Conservation (phyloP, 2,329 filamentous ascomycete genomes). For the Xylariaceae sp. region DNA sequence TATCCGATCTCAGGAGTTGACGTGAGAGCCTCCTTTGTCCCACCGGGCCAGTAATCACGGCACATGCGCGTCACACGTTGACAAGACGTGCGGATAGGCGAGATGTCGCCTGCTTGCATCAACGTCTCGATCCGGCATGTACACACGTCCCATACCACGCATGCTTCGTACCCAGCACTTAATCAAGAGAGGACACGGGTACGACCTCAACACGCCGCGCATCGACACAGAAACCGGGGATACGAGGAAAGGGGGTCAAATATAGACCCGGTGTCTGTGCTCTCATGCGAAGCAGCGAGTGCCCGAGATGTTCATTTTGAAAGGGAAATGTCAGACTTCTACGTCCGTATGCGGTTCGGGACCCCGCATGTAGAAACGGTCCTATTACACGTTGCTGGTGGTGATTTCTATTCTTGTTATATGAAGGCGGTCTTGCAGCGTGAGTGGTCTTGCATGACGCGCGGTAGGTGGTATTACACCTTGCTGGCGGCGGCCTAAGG, state of each 20-base stretch:
- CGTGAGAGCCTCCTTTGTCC: background rate
- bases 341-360: constrained; percentile 2
- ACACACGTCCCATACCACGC: background rate
- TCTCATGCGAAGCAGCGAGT: background rate
- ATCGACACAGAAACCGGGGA: background rate
- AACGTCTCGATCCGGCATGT: background rate
- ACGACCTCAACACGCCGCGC: background rate
- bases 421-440: too few relatives aligned
- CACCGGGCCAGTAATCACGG: background rate
- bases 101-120: background rate
- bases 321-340: background rate
- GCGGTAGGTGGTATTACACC: background rate
- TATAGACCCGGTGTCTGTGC: background rate
- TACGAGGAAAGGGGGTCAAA: background rate
- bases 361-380: background rate
- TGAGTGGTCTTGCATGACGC: background rate
- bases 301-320: background rate
- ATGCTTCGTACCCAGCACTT: background rate
- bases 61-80: background rate
- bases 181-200: background rate
- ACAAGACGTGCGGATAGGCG: background rate
- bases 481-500: background rate
- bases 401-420: background rate
- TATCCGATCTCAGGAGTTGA: background rate
- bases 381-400: background rate